phyloP scores from a whole-genome alignment of 805 yeast genomes.

The Ogataea neopini region DNA sequence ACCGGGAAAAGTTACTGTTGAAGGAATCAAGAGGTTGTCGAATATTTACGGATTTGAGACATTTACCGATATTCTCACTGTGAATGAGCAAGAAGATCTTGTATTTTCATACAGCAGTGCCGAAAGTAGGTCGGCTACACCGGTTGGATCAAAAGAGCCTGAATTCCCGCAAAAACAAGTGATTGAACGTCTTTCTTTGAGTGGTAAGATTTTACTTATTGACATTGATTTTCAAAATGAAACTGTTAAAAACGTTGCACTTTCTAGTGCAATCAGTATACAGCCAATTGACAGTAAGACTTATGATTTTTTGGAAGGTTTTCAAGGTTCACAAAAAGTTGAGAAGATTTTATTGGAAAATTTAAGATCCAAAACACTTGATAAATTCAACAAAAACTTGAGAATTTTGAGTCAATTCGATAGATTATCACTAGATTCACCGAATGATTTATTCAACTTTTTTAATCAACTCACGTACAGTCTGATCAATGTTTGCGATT shows the following conservation, averaged over 20 bases:
- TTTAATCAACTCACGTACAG: conserved; percentile 32
- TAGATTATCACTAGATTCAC: conserved; percentile 31
- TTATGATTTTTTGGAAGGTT: conserved; percentile 30
- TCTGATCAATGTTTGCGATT: conserved; percentile 18
- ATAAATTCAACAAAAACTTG: conserved; percentile 35
- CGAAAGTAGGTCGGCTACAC: conserved; percentile 23
- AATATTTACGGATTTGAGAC: conserved; percentile 41
- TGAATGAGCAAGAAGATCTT: conserved; percentile 38
- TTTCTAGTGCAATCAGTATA: conserved; percentile 34
- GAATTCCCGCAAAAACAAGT: conserved; percentile 5
- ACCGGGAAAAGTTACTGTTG: conserved; percentile 38
- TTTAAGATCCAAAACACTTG: conserved; percentile 32
- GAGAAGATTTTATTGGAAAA: conserved; percentile 31
- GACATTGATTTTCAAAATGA: conserved; percentile 38
- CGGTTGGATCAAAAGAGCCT: conserved; percentile 9
- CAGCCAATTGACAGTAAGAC: conserved; percentile 27
- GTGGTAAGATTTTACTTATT: conserved; percentile 38
- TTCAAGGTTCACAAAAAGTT: conserved; percentile 25
- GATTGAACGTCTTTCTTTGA: conserved; percentile 34
- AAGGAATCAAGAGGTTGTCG: conserved; percentile 36
- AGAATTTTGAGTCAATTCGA: conserved; percentile 35
- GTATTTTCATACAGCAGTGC: conserved; percentile 25
- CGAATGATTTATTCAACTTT: conserved; percentile 35
- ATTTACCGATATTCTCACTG: conserved; percentile 34
- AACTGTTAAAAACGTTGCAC: conserved; percentile 29